A percentile compares a stretch with the other conserved stretches of the same genome.
phyloP scores from a whole-genome alignment of 108 stramenopile genomes.

The Ochromonas danica region DNA sequence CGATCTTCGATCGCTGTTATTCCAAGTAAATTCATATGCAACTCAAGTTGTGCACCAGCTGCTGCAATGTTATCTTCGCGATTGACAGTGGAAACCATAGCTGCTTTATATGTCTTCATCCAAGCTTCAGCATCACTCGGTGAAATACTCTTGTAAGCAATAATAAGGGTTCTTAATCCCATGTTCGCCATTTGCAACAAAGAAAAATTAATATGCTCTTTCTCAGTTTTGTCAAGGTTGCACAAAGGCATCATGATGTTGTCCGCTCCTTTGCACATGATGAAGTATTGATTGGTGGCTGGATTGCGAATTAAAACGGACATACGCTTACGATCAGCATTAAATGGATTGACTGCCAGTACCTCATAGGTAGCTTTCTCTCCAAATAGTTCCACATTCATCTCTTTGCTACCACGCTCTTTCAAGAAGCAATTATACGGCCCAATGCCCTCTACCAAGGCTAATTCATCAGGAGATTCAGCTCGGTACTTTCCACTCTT shows the following conservation, averaged over 20 bases:
- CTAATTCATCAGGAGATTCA: constrained; percentile 63
- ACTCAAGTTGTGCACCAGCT: constrained; percentile 69
- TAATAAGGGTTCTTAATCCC: constrained; percentile 88
- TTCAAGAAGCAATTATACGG: constrained; percentile 67
- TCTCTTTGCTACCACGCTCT: constrained; percentile 45
- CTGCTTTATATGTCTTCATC: constrained; percentile 54
- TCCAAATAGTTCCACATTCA: constrained; percentile 8
- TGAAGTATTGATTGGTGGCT: constrained; percentile 35
- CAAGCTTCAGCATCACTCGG: constrained; percentile 70
- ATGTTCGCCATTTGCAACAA: constrained; percentile 71
- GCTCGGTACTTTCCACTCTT: constrained; percentile 42
- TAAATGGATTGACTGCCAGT: constrained; percentile 88
- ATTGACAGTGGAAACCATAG: constrained; percentile 20
- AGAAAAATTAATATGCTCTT: background rate
- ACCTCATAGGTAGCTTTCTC: constrained; percentile 70
- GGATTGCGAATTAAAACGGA: constrained; percentile 73
- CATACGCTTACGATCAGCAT: constrained; percentile 90
- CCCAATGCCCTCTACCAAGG: constrained; percentile 52
- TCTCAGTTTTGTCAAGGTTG: background rate
- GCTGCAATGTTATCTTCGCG: constrained; percentile 57
- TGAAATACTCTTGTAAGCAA: constrained; percentile 74
- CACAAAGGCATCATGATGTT: constrained; percentile 70
- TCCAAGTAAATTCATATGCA: constrained; percentile 78
- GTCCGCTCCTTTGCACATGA: constrained; percentile 94
- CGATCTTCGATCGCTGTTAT: constrained; percentile 96